Evolutionary conservation across 177 flowering plant species (phyloP), one percentile per base, ranked within the genome.

Genomic region (Telopea speciosissima): DNA sequence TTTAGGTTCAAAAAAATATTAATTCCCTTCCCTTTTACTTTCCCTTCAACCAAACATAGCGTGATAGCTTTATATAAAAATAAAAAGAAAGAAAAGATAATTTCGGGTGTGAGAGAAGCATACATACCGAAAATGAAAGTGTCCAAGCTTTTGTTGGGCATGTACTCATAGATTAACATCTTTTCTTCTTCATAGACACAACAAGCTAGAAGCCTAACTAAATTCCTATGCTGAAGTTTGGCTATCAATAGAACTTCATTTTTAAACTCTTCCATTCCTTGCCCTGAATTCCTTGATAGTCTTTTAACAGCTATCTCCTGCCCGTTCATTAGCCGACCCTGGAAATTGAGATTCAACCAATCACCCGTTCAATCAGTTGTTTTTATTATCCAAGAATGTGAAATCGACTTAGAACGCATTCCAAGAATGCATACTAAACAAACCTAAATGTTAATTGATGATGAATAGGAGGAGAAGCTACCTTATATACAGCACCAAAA

Each of bases 121-220:
- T 28, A 28, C 31, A 28, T 28, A 28, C 31, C 31, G 31, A 24
- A 86, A 86, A 25, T 83, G 70, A 23, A 75, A 67, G 36, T 67
- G 66, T 86, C 88, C 72, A 86, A 76, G 84, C 90, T 85, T 71
- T 73, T 82, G 70, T 85, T 83, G 1, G 83, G 86, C 82, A 86
- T 40, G 65, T 73, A 83, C 26, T 86, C 90, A 62, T 86, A 86
- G 33, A 86, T 65, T 16, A 86, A 67, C 79, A 86, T 83, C 72
- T 77, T 85, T 62, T 86, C 90, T 56, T 76, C 80, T 17, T 44
- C 72, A 22, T 77, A 36, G 36, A 78, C 74, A 78, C 86, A 83
- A 52, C 80, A 84, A 10, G 88, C 90, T 2, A 85, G 52, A 14
- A 82, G 75, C 45, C 75, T 81, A 11, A 85, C 90, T 24, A 85